A percentile compares a stretch with the other conserved stretches of the same genome.
Conservation (phyloP, 495 filamentous ascomycete genomes). For the Beverwykella pulmonaria region DNA sequence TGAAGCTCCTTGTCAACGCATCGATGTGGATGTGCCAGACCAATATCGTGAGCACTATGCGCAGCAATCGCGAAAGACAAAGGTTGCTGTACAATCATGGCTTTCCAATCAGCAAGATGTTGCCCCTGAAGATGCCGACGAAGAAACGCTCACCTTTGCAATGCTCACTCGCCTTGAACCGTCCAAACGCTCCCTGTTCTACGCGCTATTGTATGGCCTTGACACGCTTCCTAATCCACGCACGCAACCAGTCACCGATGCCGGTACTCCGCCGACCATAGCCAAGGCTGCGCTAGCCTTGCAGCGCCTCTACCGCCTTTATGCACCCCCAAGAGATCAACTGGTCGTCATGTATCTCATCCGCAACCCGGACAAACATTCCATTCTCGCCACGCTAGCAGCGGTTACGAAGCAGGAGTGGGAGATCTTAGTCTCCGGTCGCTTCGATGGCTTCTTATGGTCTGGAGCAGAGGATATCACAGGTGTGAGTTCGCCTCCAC, state of each 20-base stretch:
- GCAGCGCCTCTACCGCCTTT: constrained; percentile 80
- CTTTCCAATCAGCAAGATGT: constrained; percentile 73
- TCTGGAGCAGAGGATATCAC: constrained; percentile 71
- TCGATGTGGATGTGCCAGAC: constrained; percentile 90
- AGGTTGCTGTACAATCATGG: constrained; percentile 82
- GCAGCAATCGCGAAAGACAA: constrained; percentile 83
- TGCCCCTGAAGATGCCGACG: constrained; percentile 80
- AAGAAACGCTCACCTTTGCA: constrained; percentile 88
- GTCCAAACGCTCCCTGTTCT: constrained; percentile 75
- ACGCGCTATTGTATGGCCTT: constrained; percentile 73
- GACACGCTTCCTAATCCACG: constrained; percentile 55
- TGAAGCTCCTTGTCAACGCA: constrained; percentile 71
- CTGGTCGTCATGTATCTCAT: constrained; percentile 88
- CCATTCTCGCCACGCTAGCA: constrained; percentile 82
- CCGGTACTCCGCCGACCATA: constrained; percentile 65
- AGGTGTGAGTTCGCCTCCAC: constrained; percentile 44
- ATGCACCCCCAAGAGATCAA: constrained; percentile 71
- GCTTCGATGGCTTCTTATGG: constrained; percentile 96
- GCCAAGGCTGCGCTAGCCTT: constrained; percentile 72
- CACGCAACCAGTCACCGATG: constrained; percentile 58
- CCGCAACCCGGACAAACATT: constrained; percentile 77
- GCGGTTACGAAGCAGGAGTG: constrained; percentile 86
- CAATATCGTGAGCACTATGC: constrained; percentile 88
- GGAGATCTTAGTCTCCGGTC: constrained; percentile 93
- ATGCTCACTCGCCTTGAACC: constrained; percentile 84